Percentiles rank a stretch among this genome's conserved stretches.
phyloP scores from a whole-genome alignment of 225 moss, liverwort and hornwort genomes.

The Thuidium tamariscinum region DNA sequence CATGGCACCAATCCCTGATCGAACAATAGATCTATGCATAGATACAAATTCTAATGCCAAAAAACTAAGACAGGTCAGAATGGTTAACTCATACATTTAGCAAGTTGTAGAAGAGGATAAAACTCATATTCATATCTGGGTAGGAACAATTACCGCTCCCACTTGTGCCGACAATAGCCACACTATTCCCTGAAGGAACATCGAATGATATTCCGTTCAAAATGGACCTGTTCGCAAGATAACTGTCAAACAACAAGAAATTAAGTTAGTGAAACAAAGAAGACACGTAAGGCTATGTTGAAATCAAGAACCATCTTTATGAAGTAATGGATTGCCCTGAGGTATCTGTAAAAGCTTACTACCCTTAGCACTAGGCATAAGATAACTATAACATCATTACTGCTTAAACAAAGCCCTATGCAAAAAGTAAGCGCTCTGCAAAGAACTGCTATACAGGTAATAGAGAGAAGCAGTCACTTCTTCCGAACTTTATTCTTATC shows the following conservation, averaged over 20 bases:
- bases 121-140: not conserved
- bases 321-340: not conserved
- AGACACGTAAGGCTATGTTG: not conserved
- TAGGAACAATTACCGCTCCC: slow-evolving; percentile 63
- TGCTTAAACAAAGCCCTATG: not conserved
- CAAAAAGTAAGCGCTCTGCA: not conserved
- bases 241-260: slow-evolving; percentile 33
- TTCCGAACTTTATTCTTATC: not conserved
- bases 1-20: not conserved
- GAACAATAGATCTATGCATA: not conserved
- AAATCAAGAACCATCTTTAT: not conserved
- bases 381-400: not conserved
- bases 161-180: slow-evolving; percentile 99
- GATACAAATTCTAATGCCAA: not conserved
- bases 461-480: not conserved
- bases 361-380: not conserved
- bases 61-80: not conserved
- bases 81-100: not conserved
- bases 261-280: not conserved
- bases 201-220: slow-evolving; percentile 86
- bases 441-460: not conserved
- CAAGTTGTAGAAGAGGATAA: not conserved
- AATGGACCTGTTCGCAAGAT: slow-evolving; percentile 60
- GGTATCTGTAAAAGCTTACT: not conserved
- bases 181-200: slow-evolving; percentile 79